These are phyloP conservation scores for Hibiscus syriacus DNA, from an alignment of 345 rosid species.

Conservation along the genomic window DNA sequence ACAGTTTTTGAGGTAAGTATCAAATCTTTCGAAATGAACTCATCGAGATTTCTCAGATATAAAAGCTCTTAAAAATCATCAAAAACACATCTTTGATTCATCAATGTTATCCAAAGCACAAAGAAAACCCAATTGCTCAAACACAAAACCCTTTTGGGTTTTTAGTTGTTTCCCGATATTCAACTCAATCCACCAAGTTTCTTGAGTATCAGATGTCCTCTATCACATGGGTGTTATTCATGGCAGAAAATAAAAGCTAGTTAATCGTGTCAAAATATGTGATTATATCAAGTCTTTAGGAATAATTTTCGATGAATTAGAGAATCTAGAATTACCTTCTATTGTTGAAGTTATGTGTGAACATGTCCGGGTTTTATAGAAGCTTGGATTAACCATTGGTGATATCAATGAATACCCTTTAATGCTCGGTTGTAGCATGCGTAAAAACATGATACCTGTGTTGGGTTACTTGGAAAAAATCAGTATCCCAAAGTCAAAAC, in stretches of 20 bases:
- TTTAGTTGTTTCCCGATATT: conserved; percentile 23
- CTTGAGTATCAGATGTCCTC: conserved; percentile 83
- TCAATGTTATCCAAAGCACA: neutral
- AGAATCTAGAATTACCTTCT: conserved; percentile 84
- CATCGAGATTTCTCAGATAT: conserved; percentile 20
- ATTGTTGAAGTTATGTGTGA: conserved; percentile 77
- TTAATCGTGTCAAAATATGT: too few species aligned
- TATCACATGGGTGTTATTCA: too few species aligned
- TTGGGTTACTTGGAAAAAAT: too few species aligned
- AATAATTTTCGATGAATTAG: too few species aligned
- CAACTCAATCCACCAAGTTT: conserved; percentile 58
- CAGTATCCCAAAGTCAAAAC: too few species aligned
- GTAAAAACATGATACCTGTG: conserved; percentile 84
- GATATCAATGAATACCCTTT: conserved; percentile 80
- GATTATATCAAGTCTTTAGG: too few species aligned
- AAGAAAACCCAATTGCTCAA: conserved; percentile 19
- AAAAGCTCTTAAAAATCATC: conserved; percentile 23
- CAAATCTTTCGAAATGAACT: conserved; percentile 27
- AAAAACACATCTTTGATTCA: conserved; percentile 11
- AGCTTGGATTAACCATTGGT: too few species aligned
- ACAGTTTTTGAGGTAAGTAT: too few species aligned
- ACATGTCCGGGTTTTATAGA: conserved; percentile 76
- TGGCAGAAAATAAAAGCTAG: too few species aligned
- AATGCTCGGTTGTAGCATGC: conserved; percentile 72
- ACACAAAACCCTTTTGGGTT: conserved; percentile 15